These are phyloP conservation scores for Cyathus pygmaeus DNA, from an alignment of 1,284 basidiomycete species.

Conservation along the genomic window DNA sequence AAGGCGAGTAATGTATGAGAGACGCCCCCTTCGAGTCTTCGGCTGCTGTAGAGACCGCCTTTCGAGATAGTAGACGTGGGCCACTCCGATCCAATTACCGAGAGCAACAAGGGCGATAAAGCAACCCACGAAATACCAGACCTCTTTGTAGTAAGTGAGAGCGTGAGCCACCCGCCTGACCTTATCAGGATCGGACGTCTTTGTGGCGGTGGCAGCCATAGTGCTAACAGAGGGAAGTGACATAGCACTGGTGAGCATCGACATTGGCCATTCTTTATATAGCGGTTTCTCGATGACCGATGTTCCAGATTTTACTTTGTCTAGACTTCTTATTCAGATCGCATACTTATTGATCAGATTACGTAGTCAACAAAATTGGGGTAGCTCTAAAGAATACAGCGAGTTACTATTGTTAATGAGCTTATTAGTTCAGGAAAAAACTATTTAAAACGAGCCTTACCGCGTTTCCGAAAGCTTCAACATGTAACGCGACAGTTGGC, in stretches of 20 bases:
- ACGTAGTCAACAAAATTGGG: neutral
- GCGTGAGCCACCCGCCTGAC: conserved; percentile 9
- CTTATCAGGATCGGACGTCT: conserved; percentile 4
- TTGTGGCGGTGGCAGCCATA: neutral
- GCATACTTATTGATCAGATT: neutral
- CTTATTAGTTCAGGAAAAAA: neutral
- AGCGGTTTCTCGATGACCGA: too few species aligned
- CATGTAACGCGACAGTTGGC: conserved; percentile 37
- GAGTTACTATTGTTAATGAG: neutral
- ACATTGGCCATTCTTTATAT: too few species aligned
- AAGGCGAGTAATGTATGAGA: neutral
- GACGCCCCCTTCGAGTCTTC: neutral
- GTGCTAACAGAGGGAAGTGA: too few species aligned
- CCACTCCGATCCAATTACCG: neutral
- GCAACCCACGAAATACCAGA: neutral
- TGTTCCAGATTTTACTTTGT: too few species aligned
- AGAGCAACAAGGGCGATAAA: neutral
- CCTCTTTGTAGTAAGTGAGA: neutral
- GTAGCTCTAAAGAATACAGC: neutral
- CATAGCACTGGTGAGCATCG: too few species aligned
- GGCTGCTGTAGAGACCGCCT: too few species aligned
- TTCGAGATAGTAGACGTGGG: neutral
- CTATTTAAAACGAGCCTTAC: conserved; percentile 7
- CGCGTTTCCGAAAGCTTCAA: conserved; percentile 31
- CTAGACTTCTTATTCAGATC: neutral